Evolutionary conservation across 1,139 yeast species (phyloP).

Genomic region (Kodamaea arcana): DNA sequence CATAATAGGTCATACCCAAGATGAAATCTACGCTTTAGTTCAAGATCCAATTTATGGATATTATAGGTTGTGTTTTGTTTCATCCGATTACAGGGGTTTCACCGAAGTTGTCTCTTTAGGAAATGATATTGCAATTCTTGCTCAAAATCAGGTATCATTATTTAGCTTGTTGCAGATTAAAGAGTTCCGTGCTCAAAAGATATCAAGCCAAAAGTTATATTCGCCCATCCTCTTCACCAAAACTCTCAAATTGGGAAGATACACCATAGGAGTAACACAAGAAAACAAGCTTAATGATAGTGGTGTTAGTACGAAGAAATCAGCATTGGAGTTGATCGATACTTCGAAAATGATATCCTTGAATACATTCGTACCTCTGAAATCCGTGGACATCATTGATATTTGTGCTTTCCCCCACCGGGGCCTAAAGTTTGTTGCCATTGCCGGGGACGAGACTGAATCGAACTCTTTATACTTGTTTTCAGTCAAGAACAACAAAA

Average conservation of each 20-base stretch:
- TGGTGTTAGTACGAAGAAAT: slow-evolving; percentile 14
- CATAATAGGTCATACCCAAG: slow-evolving; percentile 1
- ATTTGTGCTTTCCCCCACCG: slow-evolving; percentile 10
- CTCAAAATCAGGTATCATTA: not conserved
- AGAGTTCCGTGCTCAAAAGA: not conserved
- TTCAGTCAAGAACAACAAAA: slow-evolving; percentile 3
- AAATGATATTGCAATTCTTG: not conserved
- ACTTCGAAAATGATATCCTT: slow-evolving; percentile 11
- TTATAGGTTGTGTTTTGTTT: slow-evolving; percentile 4
- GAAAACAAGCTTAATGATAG: slow-evolving; percentile 13
- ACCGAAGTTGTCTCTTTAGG: slow-evolving; percentile 2
- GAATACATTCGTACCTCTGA: slow-evolving; percentile 4
- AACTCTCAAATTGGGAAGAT: slow-evolving; percentile 3
- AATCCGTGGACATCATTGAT: slow-evolving; percentile 19
- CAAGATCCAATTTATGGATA: slow-evolving; percentile 5
- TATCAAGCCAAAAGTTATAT: slow-evolving; percentile 1
- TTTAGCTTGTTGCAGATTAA: not conserved
- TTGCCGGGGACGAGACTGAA: slow-evolving; percentile 5
- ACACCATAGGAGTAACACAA: slow-evolving; percentile 17
- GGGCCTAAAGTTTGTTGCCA: slow-evolving; percentile 5
- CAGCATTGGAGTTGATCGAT: slow-evolving; percentile 18
- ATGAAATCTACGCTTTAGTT: slow-evolving; percentile 3
- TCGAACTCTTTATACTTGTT: slow-evolving; percentile 5
- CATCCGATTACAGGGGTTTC: slow-evolving; percentile 1
- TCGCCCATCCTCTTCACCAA: slow-evolving; percentile 5